Conservation (phyloP, 148 eudicot species). For the Rheum nobile region DNA sequence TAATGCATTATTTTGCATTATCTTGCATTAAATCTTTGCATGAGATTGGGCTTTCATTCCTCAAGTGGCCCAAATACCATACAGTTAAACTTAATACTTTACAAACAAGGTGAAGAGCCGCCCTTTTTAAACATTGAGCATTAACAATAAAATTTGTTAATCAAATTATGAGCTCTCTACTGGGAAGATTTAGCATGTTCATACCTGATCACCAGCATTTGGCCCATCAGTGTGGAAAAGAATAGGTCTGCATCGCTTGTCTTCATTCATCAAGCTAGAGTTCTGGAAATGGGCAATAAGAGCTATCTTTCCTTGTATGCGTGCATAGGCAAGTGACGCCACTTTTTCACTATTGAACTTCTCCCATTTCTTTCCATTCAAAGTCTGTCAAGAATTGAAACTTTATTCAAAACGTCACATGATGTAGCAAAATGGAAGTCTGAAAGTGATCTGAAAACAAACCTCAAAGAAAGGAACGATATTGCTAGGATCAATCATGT, state of each 20-base stretch:
- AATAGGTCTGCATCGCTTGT: slow-evolving; percentile 86
- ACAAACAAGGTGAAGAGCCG: neutral
- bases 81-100: too few relatives aligned
- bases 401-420: neutral
- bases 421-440: neutral
- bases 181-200: neutral
- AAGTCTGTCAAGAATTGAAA: slow-evolving; percentile 26
- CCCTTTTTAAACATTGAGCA: neutral
- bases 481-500: slow-evolving; percentile 58
- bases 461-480: slow-evolving; percentile 73
- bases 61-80: neutral
- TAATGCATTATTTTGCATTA: too few relatives aligned
- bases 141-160: neutral
- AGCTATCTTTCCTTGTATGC: slow-evolving; percentile 82
- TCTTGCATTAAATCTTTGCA: too few relatives aligned
- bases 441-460: slow-evolving; percentile 9
- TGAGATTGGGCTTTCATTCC: neutral
- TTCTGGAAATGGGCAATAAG: slow-evolving; percentile 88
- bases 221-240: slow-evolving; percentile 82
- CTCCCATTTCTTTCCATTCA: slow-evolving; percentile 93
- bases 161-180: neutral
- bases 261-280: slow-evolving; percentile 98
- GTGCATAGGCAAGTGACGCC: slow-evolving; percentile 78
- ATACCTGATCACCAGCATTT: slow-evolving; percentile 90
- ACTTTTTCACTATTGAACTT: slow-evolving; percentile 92